phyloP scores from a whole-genome alignment of 176 grass and related monocot species.

The Paspalum notatum region DNA sequence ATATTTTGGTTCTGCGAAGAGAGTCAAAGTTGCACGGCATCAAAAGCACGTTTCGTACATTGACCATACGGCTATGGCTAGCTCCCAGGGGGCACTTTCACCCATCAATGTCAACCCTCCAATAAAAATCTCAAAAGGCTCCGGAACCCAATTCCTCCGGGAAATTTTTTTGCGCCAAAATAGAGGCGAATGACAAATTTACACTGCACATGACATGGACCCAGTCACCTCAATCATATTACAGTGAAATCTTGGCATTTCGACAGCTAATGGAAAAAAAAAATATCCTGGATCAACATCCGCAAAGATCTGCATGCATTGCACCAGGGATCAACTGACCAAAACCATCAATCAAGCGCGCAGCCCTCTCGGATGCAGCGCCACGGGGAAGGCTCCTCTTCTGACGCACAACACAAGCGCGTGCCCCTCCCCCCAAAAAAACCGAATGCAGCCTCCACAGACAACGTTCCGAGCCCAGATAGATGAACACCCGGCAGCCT shows the following conservation, averaged over 20 bases:
- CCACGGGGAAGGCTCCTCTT: background rate
- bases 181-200: background rate
- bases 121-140: background rate
- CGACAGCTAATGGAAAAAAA: background rate
- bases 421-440: background rate
- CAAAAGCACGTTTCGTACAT: background rate
- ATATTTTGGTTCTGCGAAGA: background rate
- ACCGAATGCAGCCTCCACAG: background rate
- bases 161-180: background rate
- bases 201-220: background rate
- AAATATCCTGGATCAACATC: background rate
- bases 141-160: background rate
- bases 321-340: background rate
- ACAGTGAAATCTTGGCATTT: constrained; percentile 3
- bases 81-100: background rate
- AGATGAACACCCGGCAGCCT: background rate
- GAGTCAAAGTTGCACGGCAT: background rate
- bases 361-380: background rate
- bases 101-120: background rate
- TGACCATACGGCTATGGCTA: background rate
- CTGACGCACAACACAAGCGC: background rate
- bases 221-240: background rate
- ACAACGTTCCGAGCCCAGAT: background rate
- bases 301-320: background rate
- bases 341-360: background rate